Conservation (phyloP, 164 flowering plant genomes). For the Sextonia rubra region DNA sequence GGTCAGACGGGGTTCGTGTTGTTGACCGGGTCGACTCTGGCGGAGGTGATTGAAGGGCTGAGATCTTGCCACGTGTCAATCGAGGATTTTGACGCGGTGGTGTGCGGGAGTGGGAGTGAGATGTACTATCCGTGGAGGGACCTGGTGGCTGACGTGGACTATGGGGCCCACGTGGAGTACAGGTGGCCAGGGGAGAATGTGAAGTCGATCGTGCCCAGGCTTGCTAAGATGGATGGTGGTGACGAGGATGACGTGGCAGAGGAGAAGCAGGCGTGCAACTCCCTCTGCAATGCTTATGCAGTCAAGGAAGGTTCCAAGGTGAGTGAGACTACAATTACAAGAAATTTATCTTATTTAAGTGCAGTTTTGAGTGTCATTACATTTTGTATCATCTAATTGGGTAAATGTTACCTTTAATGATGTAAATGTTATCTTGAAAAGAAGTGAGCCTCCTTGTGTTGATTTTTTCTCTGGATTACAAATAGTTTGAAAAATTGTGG, state of each 20-base stretch:
- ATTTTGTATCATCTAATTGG: too few species aligned
- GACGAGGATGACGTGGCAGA: slow-evolving; percentile 43
- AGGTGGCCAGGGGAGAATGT: slow-evolving; percentile 75
- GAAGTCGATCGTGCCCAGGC: slow-evolving; percentile 43
- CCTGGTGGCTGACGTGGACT: slow-evolving; percentile 50
- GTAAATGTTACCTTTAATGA: too few species aligned
- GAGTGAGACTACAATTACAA: neutral
- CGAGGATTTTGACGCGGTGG: slow-evolving; percentile 62
- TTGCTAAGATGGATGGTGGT: slow-evolving; percentile 45
- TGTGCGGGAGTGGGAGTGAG: slow-evolving; percentile 73
- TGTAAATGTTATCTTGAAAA: neutral
- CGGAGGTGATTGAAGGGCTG: slow-evolving; percentile 46
- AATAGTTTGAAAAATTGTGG: too few species aligned
- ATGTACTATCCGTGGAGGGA: slow-evolving; percentile 65
- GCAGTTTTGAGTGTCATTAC: too few species aligned
- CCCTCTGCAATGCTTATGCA: slow-evolving; percentile 49
- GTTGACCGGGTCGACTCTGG: slow-evolving; percentile 51
- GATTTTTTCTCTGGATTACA: neutral
- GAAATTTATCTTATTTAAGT: neutral
- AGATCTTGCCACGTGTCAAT: slow-evolving; percentile 32
- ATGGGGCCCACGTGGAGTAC: slow-evolving; percentile 62
- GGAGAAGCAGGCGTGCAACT: slow-evolving; percentile 30
- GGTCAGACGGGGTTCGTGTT: slow-evolving; percentile 45
- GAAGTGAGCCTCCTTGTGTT: neutral
- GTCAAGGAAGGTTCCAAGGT: slow-evolving; percentile 70